These are phyloP conservation scores for Colletotrichum eremochloae DNA, from an alignment of 2,329 filamentous ascomycete genomes.

Conservation along the genomic window DNA sequence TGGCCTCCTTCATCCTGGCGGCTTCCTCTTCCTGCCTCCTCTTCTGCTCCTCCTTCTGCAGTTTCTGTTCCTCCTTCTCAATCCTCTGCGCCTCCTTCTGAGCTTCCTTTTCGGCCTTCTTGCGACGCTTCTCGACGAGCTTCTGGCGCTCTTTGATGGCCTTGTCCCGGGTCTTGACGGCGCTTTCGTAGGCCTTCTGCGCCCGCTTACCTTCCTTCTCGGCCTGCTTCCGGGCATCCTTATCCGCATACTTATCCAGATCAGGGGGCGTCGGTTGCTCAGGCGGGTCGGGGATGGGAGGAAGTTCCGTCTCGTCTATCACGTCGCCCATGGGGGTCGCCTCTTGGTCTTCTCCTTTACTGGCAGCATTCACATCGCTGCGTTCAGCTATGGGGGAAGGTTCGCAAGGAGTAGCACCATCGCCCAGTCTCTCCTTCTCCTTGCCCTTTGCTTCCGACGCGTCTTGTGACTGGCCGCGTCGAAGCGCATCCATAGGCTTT, in stretches of 20 bases:
- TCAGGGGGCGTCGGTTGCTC: slow-evolving; percentile 68
- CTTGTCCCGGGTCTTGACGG: slow-evolving; percentile 75
- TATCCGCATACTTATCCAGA: slow-evolving; percentile 70
- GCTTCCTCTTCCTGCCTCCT: slow-evolving; percentile 47
- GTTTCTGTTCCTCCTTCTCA: slow-evolving; percentile 48
- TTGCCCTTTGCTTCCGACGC: slow-evolving; percentile 27
- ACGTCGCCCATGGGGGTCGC: neutral
- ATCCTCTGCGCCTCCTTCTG: slow-evolving; percentile 53
- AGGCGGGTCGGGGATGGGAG: slow-evolving; percentile 64
- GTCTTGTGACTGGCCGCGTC: neutral
- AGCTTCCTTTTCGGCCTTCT: slow-evolving; percentile 59
- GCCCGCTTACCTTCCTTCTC: slow-evolving; percentile 75
- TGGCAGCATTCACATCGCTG: too few species aligned
- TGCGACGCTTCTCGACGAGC: slow-evolving; percentile 66
- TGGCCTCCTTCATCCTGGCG: slow-evolving; percentile 15
- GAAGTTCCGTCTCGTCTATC: slow-evolving; percentile 49
- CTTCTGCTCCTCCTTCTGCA: slow-evolving; percentile 50
- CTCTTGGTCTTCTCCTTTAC: neutral
- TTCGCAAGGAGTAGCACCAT: neutral
- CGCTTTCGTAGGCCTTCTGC: slow-evolving; percentile 74
- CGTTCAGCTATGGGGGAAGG: neutral
- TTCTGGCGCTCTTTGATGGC: slow-evolving; percentile 74
- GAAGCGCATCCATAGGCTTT: neutral
- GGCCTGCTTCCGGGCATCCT: slow-evolving; percentile 74
- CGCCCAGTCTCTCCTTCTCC: slow-evolving; percentile 1